These are phyloP conservation scores for Clarireedia homoeocarpa DNA, from an alignment of 2,329 filamentous ascomycete species.

Conservation along the genomic window DNA sequence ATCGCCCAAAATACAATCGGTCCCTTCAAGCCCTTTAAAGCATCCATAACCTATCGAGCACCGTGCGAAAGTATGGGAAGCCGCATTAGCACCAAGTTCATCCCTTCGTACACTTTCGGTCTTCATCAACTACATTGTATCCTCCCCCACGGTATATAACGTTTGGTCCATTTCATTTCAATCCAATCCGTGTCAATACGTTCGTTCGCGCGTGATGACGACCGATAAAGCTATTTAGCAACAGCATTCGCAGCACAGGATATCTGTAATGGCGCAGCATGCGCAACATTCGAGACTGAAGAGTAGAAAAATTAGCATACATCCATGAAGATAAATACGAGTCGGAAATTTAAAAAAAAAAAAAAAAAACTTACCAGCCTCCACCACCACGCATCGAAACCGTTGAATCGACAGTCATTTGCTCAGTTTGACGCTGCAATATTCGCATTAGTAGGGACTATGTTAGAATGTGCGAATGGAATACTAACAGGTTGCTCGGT, in stretches of 20 bases:
- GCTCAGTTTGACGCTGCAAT: slow-evolving; percentile 5
- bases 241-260: slow-evolving; percentile 6
- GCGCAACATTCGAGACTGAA: slow-evolving; percentile 4
- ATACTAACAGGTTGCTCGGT: slow-evolving; percentile 9
- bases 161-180: not conserved
- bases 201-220: not conserved
- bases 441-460: not conserved
- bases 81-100: not conserved
- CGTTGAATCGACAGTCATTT: not conserved
- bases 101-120: not conserved
- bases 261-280: slow-evolving; percentile 7
- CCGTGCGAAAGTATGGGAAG: no score
- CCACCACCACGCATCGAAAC: slow-evolving; percentile 6
- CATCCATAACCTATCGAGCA: not conserved
- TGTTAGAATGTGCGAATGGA: not conserved
- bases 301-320: not conserved
- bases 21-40: no score
- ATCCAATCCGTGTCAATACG: not conserved
- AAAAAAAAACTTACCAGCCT: not conserved
- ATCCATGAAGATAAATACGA: not conserved
- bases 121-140: not conserved
- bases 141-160: not conserved
- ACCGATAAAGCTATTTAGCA: not conserved
- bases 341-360: not conserved
- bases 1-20: not conserved